phyloP scores from a whole-genome alignment of 2,329 filamentous ascomycete genomes.

The Clonostachys chloroleuca region DNA sequence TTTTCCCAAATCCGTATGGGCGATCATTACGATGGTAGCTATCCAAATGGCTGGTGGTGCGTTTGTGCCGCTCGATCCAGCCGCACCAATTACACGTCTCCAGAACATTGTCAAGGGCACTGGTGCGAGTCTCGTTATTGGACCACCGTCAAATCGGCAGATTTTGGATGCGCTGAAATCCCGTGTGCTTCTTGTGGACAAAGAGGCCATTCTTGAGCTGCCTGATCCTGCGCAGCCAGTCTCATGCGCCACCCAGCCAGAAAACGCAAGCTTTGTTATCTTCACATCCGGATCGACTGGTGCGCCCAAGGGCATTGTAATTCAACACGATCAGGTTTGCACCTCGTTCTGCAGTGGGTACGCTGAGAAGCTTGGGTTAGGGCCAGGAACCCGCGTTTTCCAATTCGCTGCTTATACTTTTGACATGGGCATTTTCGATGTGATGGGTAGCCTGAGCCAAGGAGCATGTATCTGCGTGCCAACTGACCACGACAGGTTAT shows the following conservation, averaged over 20 bases:
- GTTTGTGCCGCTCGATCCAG: not conserved
- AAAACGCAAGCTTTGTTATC: slow-evolving; percentile 6
- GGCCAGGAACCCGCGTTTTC: slow-evolving; percentile 38
- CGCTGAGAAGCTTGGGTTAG: not conserved
- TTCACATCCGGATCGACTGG: slow-evolving; percentile 9
- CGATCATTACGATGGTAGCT: not conserved
- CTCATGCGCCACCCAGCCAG: not conserved
- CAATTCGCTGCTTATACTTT: slow-evolving; percentile 47
- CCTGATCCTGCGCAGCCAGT: not conserved
- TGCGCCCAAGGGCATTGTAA: slow-evolving; percentile 8
- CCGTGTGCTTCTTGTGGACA: not conserved
- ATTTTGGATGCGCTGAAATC: too few relatives aligned
- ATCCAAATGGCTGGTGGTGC: not conserved
- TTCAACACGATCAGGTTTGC: slow-evolving; percentile 8
- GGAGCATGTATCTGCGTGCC: slow-evolving; percentile 14
- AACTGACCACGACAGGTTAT: slow-evolving; percentile 8
- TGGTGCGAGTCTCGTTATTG: slow-evolving; percentile 4
- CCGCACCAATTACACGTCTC: not conserved
- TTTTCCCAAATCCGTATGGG: not conserved
- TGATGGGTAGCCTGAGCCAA: slow-evolving; percentile 9
- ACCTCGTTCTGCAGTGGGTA: not conserved
- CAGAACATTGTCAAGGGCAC: slow-evolving; percentile 4
- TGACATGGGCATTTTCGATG: slow-evolving; percentile 33
- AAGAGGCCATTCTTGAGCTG: not conserved
- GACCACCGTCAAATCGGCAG: not conserved